A percentile compares a stretch with the other conserved stretches of the same genome.
These are phyloP conservation scores for Paxillus ammoniavirescens DNA, from an alignment of 768 basidiomycete genomes.

Conservation along the genomic window DNA sequence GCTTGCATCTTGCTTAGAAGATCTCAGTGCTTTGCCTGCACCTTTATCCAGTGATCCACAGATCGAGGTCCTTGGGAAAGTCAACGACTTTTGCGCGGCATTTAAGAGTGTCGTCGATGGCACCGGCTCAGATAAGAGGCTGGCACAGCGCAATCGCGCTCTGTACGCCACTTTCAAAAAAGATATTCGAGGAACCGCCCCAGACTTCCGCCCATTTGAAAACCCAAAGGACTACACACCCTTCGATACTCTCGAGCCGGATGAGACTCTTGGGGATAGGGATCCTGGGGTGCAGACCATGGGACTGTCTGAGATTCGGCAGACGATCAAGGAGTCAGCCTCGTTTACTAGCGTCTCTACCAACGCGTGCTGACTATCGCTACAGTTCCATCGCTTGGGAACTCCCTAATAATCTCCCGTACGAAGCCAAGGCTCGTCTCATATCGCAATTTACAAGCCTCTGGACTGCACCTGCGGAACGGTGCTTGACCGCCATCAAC, in stretches of 20 bases:
- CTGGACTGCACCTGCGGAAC: conserved; percentile 37
- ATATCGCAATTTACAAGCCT: conserved; percentile 32
- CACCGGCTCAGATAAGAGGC: conserved; percentile 29
- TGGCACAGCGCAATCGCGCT: conserved; percentile 37
- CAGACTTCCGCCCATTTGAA: conserved; percentile 40
- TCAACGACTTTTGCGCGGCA: conserved; percentile 46
- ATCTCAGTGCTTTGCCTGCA: conserved; percentile 41
- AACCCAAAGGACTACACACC: conserved; percentile 3
- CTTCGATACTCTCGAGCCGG: conserved; percentile 12
- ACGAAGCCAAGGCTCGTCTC: conserved; percentile 36
- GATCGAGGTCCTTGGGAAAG: conserved; percentile 43
- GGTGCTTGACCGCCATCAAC: conserved; percentile 34
- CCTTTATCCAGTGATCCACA: conserved; percentile 38
- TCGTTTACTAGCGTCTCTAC: background rate
- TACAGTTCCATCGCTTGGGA: conserved; percentile 42
- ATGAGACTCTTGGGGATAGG: background rate
- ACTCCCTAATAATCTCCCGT: conserved; percentile 40
- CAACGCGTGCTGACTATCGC: background rate
- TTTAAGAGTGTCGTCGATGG: conserved; percentile 35
- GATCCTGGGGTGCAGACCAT: conserved; percentile 14
- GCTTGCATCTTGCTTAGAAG: conserved; percentile 33
- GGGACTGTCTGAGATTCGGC: conserved; percentile 34
- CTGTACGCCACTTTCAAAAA: conserved; percentile 34
- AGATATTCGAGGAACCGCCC: conserved; percentile 37
- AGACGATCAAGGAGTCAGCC: conserved; percentile 35